phyloP scores from a whole-genome alignment of 768 basidiomycete species.

The Boletus coccyginus region DNA sequence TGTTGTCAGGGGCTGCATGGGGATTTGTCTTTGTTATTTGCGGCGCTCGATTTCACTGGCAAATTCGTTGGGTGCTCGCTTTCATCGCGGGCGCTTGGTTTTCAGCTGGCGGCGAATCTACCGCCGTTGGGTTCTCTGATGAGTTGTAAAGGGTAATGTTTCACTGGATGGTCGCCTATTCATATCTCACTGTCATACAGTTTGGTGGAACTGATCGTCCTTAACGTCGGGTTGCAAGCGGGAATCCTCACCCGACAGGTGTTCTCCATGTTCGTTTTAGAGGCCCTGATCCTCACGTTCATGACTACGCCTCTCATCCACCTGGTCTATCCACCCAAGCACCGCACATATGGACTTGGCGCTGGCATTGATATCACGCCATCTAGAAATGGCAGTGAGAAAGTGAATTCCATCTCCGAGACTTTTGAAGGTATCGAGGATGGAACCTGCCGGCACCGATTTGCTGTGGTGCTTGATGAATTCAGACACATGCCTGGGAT shows the following conservation, averaged over 20 bases:
- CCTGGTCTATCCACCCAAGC: constrained; percentile 61
- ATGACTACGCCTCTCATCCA: constrained; percentile 81
- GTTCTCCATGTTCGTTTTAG: constrained; percentile 95
- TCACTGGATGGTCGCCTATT: neutral
- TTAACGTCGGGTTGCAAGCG: constrained; percentile 87
- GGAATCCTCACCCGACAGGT: constrained; percentile 73
- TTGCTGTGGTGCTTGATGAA: constrained; percentile 88
- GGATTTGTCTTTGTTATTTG: constrained; percentile 81
- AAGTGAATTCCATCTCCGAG: neutral
- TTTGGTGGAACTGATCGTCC: constrained; percentile 90
- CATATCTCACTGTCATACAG: constrained; percentile 34
- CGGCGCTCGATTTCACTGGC: constrained; percentile 72
- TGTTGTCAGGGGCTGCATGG: constrained; percentile 68
- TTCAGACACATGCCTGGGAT: constrained; percentile 85
- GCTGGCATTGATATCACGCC: neutral
- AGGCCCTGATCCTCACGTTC: constrained; percentile 79
- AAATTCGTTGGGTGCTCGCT: constrained; percentile 85
- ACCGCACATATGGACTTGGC: constrained; percentile 47
- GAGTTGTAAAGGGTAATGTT: constrained; percentile 93
- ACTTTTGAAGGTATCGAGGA: constrained; percentile 1
- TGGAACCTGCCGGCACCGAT: constrained; percentile 37
- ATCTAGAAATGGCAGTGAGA: neutral
- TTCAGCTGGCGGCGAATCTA: constrained; percentile 77
- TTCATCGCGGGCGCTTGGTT: constrained; percentile 67
- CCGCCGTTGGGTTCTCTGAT: constrained; percentile 89